Evolutionary conservation across 768 basidiomycete species (phyloP).

Genomic region (Trametes meyenii): DNA sequence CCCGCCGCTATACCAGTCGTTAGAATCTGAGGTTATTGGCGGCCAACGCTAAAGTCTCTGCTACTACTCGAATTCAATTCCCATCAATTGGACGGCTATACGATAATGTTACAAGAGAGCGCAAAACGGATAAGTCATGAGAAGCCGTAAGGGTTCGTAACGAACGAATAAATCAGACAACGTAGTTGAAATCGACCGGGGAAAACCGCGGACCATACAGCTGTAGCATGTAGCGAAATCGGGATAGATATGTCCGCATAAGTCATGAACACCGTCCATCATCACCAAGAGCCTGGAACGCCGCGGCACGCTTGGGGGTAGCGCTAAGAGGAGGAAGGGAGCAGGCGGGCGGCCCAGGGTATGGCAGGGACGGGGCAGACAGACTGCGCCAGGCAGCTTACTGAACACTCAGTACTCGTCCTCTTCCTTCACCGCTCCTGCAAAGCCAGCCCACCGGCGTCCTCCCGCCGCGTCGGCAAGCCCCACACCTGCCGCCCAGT

Average conservation of each 20-base stretch:
- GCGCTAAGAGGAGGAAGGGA: neutral
- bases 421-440: slow-evolving; percentile 37
- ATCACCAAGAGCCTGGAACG: neutral
- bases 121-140: neutral
- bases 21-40: too few relatives aligned
- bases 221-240: neutral
- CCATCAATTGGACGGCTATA: neutral
- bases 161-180: slow-evolving; percentile 10
- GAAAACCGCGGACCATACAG: slow-evolving; percentile 14
- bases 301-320: neutral
- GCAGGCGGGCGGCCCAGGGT: neutral
- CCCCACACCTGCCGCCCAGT: slow-evolving; percentile 14
- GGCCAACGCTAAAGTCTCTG: too few relatives aligned
- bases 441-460: slow-evolving; percentile 33
- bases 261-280: neutral
- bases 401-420: slow-evolving; percentile 29
- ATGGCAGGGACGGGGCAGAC: neutral
- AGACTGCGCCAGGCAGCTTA: neutral
- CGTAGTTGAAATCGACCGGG: neutral
- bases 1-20: too few relatives aligned
- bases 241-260: slow-evolving; percentile 20
- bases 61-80: too few relatives aligned
- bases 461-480: slow-evolving; percentile 11
- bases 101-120: neutral
- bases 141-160: slow-evolving; percentile 12